These are phyloP conservation scores for Fusarium verticillioides DNA, from an alignment of 2,329 filamentous ascomycete species.

Conservation along the genomic window DNA sequence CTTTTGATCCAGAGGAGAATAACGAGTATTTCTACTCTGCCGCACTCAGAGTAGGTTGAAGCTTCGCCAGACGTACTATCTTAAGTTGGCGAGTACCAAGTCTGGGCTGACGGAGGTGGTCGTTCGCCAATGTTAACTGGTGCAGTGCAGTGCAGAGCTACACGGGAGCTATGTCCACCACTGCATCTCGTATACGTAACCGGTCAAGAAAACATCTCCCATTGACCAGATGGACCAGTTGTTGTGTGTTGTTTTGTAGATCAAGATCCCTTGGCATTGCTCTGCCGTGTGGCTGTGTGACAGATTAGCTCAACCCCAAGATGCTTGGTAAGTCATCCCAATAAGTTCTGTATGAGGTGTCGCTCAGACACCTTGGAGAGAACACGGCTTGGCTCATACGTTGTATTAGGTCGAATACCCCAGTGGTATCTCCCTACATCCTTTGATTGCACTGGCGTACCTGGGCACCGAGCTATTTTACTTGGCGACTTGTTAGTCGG, in stretches of 20 bases:
- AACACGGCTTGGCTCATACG: conserved; percentile 7
- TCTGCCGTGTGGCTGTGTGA: conserved; percentile 29
- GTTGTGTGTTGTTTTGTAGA: not conserved
- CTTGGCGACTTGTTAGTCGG: conserved; percentile 19
- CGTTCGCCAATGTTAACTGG: not conserved
- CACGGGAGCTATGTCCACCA: not conserved
- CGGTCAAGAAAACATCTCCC: not conserved
- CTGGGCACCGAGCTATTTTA: not conserved
- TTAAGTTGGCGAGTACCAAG: not conserved
- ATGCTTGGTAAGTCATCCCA: conserved; percentile 23
- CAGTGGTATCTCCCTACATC: not conserved
- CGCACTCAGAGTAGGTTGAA: not conserved
- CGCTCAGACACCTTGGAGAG: not conserved
- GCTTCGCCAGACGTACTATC: not conserved
- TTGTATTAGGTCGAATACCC: not conserved
- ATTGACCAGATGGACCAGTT: not conserved
- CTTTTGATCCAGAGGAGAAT: not conserved
- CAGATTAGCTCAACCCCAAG: conserved; percentile 16
- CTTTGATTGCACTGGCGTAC: conserved; percentile 7
- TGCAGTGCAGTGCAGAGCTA: not conserved
- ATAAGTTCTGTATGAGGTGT: not conserved
- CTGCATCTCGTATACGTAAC: not conserved
- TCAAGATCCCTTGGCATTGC: conserved; percentile 16
- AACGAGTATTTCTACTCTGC: not conserved
- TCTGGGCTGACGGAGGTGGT: conserved; percentile 25